Conservation (phyloP, 768 basidiomycete species). For the Xerocomellus intermedius region DNA sequence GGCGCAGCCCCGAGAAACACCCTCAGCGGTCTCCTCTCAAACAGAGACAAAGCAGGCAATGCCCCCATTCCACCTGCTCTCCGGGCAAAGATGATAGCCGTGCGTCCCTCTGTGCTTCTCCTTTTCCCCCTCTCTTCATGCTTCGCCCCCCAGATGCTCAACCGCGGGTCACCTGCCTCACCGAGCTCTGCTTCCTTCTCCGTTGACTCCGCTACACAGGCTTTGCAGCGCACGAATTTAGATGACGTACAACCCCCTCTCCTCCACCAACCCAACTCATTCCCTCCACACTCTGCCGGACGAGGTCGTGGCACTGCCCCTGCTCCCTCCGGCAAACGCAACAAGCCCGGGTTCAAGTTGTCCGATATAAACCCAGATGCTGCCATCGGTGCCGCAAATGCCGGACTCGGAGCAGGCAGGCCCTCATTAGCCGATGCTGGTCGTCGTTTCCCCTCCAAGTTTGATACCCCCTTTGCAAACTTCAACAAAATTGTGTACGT, state of each 20-base stretch:
- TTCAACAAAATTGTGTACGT: conserved; percentile 93
- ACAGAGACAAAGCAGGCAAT: conserved; percentile 38
- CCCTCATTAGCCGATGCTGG: conserved; percentile 46
- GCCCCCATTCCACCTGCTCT: conserved; percentile 85
- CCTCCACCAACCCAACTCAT: conserved; percentile 36
- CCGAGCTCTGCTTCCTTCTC: conserved; percentile 28
- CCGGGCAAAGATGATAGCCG: conserved; percentile 92
- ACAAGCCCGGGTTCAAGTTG: conserved; percentile 57
- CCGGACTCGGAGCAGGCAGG: conserved; percentile 70
- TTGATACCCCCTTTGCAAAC: conserved; percentile 83
- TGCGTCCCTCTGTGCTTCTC: conserved; percentile 36
- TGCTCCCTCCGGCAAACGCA: conserved; percentile 42
- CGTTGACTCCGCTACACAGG: conserved; percentile 42
- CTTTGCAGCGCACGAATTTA: conserved; percentile 39
- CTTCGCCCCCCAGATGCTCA: conserved; percentile 43
- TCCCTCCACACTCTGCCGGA: conserved; percentile 31
- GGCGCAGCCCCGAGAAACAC: conserved; percentile 25
- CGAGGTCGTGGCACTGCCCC: conserved; percentile 33
- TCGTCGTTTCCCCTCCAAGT: conserved; percentile 39
- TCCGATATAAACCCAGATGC: conserved; percentile 56
- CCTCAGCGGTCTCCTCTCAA: conserved; percentile 42
- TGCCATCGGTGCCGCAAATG: conserved; percentile 56
- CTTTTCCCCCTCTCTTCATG: conserved; percentile 12
- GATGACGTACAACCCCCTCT: conserved; percentile 29
- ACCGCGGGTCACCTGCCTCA: conserved; percentile 34